A percentile compares a stretch with the other conserved stretches of the same genome.
Evolutionary conservation across 371 early-diverging fungal species (phyloP).

Genomic region (Lichtheimia ornata): DNA sequence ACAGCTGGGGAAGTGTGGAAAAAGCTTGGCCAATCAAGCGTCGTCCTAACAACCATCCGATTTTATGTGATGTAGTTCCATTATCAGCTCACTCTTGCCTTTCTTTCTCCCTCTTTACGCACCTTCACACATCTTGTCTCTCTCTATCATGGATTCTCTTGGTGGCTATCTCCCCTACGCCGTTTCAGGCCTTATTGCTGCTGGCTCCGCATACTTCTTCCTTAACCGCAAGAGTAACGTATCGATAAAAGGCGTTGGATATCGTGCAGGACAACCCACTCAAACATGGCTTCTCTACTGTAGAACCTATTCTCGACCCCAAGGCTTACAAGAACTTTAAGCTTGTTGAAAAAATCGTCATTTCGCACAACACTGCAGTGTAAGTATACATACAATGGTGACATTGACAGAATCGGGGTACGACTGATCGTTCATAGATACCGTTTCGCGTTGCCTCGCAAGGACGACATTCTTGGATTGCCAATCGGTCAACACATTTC

Average conservation of each 20-base stretch:
- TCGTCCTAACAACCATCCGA: no score
- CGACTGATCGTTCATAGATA: constrained; percentile 55
- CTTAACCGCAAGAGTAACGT: constrained; percentile 23
- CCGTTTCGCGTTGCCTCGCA: constrained; percentile 79
- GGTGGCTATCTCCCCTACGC: constrained; percentile 19
- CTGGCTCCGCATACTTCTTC: constrained; percentile 21
- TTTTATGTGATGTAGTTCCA: no score
- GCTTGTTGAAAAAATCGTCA: constrained; percentile 72
- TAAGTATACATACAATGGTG: constrained; percentile 36
- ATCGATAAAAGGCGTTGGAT: background rate
- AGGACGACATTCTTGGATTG: constrained; percentile 75
- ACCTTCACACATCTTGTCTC: background rate
- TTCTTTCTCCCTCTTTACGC: background rate
- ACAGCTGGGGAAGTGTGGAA: background rate
- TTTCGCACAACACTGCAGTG: constrained; percentile 87
- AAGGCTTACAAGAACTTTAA: constrained; percentile 82
- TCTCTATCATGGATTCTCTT: constrained; percentile 16
- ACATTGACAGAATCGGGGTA: background rate
- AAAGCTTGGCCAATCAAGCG: background rate
- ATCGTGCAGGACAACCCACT: background rate
- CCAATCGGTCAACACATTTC: constrained; percentile 96
- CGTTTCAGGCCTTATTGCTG: constrained; percentile 20
- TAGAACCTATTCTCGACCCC: constrained; percentile 60
- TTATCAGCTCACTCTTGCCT: no score
- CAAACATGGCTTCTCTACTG: background rate